phyloP scores from a whole-genome alignment of 371 early-diverging fungal species.

The Zancudomyces culisetae region DNA sequence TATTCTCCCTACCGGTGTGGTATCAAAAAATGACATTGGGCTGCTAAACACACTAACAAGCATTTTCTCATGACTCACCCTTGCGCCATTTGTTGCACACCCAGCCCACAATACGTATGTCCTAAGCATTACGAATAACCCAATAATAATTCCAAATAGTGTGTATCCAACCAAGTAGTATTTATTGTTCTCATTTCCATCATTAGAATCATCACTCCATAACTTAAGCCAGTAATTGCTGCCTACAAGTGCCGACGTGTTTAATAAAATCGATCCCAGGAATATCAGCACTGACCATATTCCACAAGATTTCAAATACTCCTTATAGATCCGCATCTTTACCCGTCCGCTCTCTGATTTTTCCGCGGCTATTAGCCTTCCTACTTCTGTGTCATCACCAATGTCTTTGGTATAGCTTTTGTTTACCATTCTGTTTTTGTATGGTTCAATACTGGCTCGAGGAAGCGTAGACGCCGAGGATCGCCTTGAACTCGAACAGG shows the following conservation, averaged over 20 bases:
- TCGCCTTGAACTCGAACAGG: background rate
- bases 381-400: background rate
- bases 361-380: conserved; percentile 43
- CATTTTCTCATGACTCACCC: conserved; percentile 13
- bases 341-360: conserved; percentile 62
- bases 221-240: conserved; percentile 46
- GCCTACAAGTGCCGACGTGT: conserved; percentile 21
- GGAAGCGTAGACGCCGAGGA: conserved; percentile 4
- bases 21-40: conserved; percentile 83
- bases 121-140: conserved; percentile 39
- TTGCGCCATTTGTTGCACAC: conserved; percentile 53
- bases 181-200: conserved; percentile 8
- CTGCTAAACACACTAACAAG: conserved; percentile 31
- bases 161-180: conserved; percentile 61
- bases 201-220: conserved; percentile 32
- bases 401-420: background rate
- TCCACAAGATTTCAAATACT: conserved; percentile 61
- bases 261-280: conserved; percentile 6
- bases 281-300: conserved; percentile 4
- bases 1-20: conserved; percentile 74
- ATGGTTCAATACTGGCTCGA: conserved; percentile 5
- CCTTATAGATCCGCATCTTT: conserved; percentile 38
- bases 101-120: conserved; percentile 53
- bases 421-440: background rate
- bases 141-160: conserved; percentile 38